Base-by-base conservation (phyloP, 768 basidiomycete genomes). In the Sutorius australiensis region DNA sequence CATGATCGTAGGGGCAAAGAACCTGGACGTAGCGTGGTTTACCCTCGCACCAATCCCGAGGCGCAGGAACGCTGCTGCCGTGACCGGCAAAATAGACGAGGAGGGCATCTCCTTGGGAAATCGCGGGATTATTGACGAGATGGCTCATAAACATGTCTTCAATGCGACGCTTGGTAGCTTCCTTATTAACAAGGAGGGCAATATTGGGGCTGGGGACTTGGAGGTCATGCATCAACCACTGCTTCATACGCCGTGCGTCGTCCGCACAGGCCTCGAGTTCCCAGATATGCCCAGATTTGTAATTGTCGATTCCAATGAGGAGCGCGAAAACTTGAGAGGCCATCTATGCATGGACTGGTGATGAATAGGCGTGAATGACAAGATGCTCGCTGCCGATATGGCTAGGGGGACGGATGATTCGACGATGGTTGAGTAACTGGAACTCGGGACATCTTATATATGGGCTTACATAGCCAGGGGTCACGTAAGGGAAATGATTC, bases 81-180 rank as follows among this genome's bases (percentile, higher is more conserved):
- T 87, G 85, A n/a, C 86, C 87, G 34, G 87, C 83, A 61, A 86
- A 88, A 61, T 85, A 88, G 46, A 88, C 65, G 56, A 88, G 58
- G 37, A 88, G 76, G 31, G 86, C 81, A 53, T 87, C 86, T 21
- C 81, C 86, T 24, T 66, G 69, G 44, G 79, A 76, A 47, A 88
- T 84, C 28, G 67, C 68, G 8, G 77, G 70, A 61, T 88, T 87
- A 64, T 82, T 80, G 56, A 82, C 72, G 34, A 88, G 74, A 58
- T 87, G 86, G 5, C 71, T 70, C 74, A 79, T 78, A 59, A 88
- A 84, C 0, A 66, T 67, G 59, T 80, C 76, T 62, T 86, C 84
- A 32, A 88, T 85, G 56, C 73, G 74, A 42, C 73, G 70, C 61
- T 83, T 82, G 6, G 85, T 82, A 2, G 85, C 86, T 46, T 82